Conservation (phyloP, 768 basidiomycete genomes). For the Trametes coccinea region DNA sequence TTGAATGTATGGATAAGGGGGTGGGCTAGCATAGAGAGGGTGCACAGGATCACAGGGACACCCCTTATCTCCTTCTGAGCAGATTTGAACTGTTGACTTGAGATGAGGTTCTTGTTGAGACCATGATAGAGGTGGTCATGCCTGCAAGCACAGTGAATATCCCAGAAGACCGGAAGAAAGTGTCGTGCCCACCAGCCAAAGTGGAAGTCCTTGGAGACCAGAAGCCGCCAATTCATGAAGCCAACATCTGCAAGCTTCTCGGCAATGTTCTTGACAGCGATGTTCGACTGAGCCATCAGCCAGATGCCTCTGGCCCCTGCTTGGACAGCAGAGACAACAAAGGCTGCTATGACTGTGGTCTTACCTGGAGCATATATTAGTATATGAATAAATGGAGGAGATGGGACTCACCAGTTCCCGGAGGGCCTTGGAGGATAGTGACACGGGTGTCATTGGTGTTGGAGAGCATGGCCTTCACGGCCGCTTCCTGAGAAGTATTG, state of each 20-base stretch:
- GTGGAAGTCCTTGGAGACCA: slow-evolving; percentile 74
- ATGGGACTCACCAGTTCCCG: slow-evolving; percentile 26
- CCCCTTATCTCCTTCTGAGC: slow-evolving; percentile 34
- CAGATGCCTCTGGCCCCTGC: slow-evolving; percentile 52
- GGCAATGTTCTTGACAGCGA: slow-evolving; percentile 89
- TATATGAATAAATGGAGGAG: neutral
- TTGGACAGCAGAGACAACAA: slow-evolving; percentile 31
- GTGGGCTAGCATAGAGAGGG: slow-evolving; percentile 72
- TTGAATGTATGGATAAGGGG: slow-evolving; percentile 23
- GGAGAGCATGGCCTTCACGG: slow-evolving; percentile 42
- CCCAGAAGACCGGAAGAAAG: slow-evolving; percentile 5
- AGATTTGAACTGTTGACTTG: slow-evolving; percentile 39
- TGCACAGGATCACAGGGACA: slow-evolving; percentile 69
- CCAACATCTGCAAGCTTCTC: slow-evolving; percentile 64
- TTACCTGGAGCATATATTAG: slow-evolving; percentile 22
- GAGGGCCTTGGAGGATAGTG: slow-evolving; percentile 36
- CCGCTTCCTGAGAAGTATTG: slow-evolving; percentile 41
- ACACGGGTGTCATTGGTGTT: slow-evolving; percentile 36
- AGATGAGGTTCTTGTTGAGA: slow-evolving; percentile 52
- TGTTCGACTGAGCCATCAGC: slow-evolving; percentile 84
- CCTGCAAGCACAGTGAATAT: slow-evolving; percentile 43
- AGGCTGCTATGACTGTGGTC: slow-evolving; percentile 36
- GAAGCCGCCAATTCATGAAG: slow-evolving; percentile 58
- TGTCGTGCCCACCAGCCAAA: slow-evolving; percentile 54
- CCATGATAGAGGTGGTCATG: slow-evolving; percentile 74